Evolutionary conservation across 1,139 yeast genomes (phyloP).

Genomic region (Debaryomyces sp.): DNA sequence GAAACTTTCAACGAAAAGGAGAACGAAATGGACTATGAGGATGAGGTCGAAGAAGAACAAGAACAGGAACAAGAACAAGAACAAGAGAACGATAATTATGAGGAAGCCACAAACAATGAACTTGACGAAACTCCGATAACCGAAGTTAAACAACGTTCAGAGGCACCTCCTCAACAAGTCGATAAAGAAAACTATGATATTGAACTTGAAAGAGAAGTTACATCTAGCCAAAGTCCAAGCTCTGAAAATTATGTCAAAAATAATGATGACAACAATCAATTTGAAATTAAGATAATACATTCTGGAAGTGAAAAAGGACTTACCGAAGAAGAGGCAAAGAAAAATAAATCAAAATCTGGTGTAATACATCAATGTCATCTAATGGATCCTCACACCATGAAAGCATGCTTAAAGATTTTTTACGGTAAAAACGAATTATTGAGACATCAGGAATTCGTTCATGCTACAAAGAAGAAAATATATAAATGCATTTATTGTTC

Average conservation of each 20-base stretch:
- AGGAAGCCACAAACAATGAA: conserved; percentile 14
- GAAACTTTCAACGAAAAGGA: not conserved
- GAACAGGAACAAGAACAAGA: conserved; percentile 3
- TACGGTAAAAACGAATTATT: conserved; percentile 50
- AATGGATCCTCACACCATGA: conserved; percentile 34
- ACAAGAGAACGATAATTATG: conserved; percentile 10
- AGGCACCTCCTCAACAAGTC: not conserved
- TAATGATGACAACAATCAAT: conserved; percentile 1
- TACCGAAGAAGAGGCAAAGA: conserved; percentile 14
- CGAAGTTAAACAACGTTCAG: not conserved
- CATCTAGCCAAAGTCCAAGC: conserved; percentile 1
- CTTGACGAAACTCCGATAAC: conserved; percentile 10
- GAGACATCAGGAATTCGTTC: conserved; percentile 52
- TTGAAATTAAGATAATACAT: conserved; percentile 4
- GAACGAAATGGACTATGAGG: not conserved
- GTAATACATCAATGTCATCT: conserved; percentile 49
- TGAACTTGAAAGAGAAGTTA: conserved; percentile 3
- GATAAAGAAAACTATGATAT: conserved; percentile 10
- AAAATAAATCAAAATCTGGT: conserved; percentile 28
- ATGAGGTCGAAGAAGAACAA: conserved; percentile 7
- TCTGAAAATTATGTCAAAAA: not conserved
- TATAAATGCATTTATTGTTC: conserved; percentile 48
- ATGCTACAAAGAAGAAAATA: conserved; percentile 48
- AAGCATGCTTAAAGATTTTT: conserved; percentile 43
- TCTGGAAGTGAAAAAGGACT: conserved; percentile 10